A percentile compares a stretch with the other conserved stretches of the same genome.
Evolutionary conservation across 805 yeast genomes (phyloP).

Genomic region (Hanseniaspora mollemarum): DNA sequence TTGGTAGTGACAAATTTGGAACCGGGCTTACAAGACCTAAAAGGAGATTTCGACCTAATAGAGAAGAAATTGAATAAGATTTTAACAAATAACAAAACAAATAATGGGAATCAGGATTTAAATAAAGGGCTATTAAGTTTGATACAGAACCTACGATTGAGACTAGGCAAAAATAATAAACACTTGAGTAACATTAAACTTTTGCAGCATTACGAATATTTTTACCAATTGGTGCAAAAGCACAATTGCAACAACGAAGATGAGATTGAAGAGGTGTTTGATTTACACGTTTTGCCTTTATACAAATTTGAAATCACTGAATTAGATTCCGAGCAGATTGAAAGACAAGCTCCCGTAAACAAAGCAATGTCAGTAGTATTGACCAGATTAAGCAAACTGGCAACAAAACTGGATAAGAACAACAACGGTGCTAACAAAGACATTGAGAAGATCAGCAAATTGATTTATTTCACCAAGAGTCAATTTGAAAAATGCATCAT

Average conservation of each 20-base stretch:
- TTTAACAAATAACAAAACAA: constrained; percentile 17
- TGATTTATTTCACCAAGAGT: neutral
- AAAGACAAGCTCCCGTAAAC: neutral
- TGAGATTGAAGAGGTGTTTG: constrained; percentile 1
- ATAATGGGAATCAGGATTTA: neutral
- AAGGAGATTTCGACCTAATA: constrained; percentile 38
- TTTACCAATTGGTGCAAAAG: neutral
- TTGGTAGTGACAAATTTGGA: constrained; percentile 30
- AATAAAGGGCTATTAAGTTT: constrained; percentile 6
- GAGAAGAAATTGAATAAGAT: constrained; percentile 36
- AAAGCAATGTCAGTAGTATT: constrained; percentile 1
- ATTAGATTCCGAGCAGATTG: neutral
- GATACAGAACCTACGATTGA: constrained; percentile 2
- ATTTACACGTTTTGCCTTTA: neutral
- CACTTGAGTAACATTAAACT: constrained; percentile 1
- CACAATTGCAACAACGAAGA: neutral
- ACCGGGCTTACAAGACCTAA: constrained; percentile 37
- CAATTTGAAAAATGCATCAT: constrained; percentile 1
- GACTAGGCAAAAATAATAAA: constrained; percentile 2
- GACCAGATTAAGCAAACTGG: neutral
- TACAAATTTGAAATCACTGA: constrained; percentile 11
- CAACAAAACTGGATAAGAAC: neutral
- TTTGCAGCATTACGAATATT: constrained; percentile 3
- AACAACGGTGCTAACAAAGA: neutral
- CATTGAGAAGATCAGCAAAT: neutral